A percentile compares a stretch with the other conserved stretches of the same genome.
phyloP scores from a whole-genome alignment of 2,329 filamentous ascomycete species.

The Camillea tinctor region DNA sequence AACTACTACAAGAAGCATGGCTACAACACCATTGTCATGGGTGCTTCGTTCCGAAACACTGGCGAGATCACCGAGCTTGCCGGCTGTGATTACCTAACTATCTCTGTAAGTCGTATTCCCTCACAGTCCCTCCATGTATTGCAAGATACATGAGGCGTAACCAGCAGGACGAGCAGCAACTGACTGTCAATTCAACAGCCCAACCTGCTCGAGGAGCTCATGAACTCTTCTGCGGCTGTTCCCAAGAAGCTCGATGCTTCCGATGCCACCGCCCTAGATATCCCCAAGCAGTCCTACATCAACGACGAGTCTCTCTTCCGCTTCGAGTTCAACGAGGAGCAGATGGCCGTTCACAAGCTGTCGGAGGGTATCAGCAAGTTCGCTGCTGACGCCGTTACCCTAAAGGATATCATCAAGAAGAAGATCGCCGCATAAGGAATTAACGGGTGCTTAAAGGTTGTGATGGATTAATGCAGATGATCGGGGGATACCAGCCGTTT shows the following conservation, averaged over 20 bases:
- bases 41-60: conserved; percentile 92
- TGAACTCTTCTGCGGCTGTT: conserved; percentile 77
- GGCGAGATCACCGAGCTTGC: conserved; percentile 98
- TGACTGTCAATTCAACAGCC: conserved; percentile 52
- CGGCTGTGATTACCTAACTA: conserved; percentile 98
- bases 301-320: conserved; percentile 87
- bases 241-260: conserved; percentile 88
- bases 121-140: background rate
- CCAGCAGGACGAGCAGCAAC: conserved; percentile 6
- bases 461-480: background rate
- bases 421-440: conserved; percentile 63
- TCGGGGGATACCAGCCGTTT: background rate
- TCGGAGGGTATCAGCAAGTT: conserved; percentile 99
- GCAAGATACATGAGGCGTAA: background rate
- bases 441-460: background rate
- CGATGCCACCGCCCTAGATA: conserved; percentile 63
- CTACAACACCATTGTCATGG: conserved; percentile 99
- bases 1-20: conserved; percentile 99
- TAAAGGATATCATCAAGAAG: conserved; percentile 87
- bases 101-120: conserved; percentile 64
- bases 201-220: conserved; percentile 88
- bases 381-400: conserved; percentile 87
- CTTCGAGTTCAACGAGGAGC: conserved; percentile 99
- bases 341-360: conserved; percentile 99
- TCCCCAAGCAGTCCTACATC: conserved; percentile 90